These are phyloP conservation scores for Lathyrus aphaca DNA, from an alignment of 306 rosid genomes.

Conservation along the genomic window DNA sequence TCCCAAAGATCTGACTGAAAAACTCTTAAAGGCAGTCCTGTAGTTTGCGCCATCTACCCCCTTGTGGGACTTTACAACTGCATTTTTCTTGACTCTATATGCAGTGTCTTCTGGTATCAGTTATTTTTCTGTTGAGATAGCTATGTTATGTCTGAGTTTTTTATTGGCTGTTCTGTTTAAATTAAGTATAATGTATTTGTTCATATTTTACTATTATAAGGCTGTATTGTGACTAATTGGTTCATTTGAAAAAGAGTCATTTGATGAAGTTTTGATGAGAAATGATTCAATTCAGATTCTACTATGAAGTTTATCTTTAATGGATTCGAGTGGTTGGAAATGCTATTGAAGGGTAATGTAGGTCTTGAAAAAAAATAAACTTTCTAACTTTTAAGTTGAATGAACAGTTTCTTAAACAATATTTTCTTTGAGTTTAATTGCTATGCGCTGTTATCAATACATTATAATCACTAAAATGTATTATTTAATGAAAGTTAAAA, in stretches of 20 bases:
- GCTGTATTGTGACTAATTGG: slow-evolving; percentile 8
- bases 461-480: too few species aligned
- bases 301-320: background rate
- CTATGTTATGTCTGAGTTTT: background rate
- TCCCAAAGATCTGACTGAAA: slow-evolving; percentile 77
- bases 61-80: slow-evolving; percentile 2
- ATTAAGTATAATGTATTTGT: slow-evolving; percentile 6
- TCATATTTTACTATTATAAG: slow-evolving; percentile 5
- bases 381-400: too few species aligned
- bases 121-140: background rate
- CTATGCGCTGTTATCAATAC: too few species aligned
- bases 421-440: too few species aligned
- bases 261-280: background rate
- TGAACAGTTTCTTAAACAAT: too few species aligned
- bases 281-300: background rate
- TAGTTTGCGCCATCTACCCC: slow-evolving; percentile 41
- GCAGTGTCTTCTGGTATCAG: too few species aligned
- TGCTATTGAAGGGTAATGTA: too few species aligned
- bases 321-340: too few species aligned
- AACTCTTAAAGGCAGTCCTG: slow-evolving; percentile 70
- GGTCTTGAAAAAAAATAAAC: too few species aligned
- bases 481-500: too few species aligned
- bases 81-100: background rate
- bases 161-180: background rate
- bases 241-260: slow-evolving; percentile 7